A percentile compares a stretch with the other conserved stretches of the same genome.
Conservation (phyloP, 2,329 filamentous ascomycete genomes). For the Cladosporium oxysporum region DNA sequence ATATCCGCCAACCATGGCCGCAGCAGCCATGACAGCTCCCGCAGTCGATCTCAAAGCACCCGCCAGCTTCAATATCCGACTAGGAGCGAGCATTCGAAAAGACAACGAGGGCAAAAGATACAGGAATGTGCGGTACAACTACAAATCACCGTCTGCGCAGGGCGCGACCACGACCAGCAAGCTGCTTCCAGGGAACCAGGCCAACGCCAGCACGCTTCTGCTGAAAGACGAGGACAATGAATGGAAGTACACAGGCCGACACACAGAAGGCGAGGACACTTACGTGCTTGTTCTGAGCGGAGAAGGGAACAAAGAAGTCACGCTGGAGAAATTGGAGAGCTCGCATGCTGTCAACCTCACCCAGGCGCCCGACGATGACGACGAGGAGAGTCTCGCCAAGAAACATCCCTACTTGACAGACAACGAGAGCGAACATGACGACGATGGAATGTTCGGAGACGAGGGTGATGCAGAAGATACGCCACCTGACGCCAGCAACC, state of each 20-base stretch:
- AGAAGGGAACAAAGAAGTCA: slow-evolving; percentile 30
- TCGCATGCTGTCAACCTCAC: slow-evolving; percentile 85
- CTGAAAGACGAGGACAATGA: slow-evolving; percentile 35
- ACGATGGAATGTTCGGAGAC: slow-evolving; percentile 35
- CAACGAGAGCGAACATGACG: slow-evolving; percentile 29
- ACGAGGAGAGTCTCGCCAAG: slow-evolving; percentile 63
- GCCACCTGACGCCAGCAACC: slow-evolving; percentile 47
- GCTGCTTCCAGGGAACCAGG: slow-evolving; percentile 6
- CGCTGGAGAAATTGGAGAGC: slow-evolving; percentile 75
- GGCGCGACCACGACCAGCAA: slow-evolving; percentile 18
- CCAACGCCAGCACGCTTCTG: slow-evolving; percentile 22
- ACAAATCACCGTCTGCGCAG: slow-evolving; percentile 44
- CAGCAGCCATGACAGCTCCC: slow-evolving; percentile 25
- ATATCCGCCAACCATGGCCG: slow-evolving; percentile 25
- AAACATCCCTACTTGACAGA: slow-evolving; percentile 60
- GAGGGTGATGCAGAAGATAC: slow-evolving; percentile 37
- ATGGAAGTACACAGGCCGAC: slow-evolving; percentile 43
- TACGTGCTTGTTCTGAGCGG: slow-evolving; percentile 58
- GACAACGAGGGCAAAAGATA: slow-evolving; percentile 21
- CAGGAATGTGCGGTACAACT: slow-evolving; percentile 42
- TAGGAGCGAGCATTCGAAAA: slow-evolving; percentile 33
- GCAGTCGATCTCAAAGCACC: slow-evolving; percentile 32
- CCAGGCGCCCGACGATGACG: slow-evolving; percentile 65
- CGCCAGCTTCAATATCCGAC: slow-evolving; percentile 32
- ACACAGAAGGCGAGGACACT: slow-evolving; percentile 60